Evolutionary conservation across 768 basidiomycete genomes (phyloP).

Genomic region (Filobasidium wieringae): DNA sequence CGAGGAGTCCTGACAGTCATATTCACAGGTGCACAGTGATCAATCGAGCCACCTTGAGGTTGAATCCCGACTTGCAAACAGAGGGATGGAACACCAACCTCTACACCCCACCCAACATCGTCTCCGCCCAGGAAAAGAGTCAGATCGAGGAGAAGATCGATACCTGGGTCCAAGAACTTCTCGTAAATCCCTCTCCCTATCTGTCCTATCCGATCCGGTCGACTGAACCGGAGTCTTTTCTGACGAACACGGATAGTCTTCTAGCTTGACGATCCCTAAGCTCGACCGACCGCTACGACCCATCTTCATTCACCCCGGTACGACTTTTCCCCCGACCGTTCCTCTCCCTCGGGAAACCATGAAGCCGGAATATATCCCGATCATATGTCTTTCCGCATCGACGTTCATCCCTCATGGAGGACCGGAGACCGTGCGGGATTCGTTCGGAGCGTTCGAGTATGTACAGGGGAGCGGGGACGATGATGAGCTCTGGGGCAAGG

Average conservation of each 20-base stretch:
- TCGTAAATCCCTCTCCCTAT: constrained; percentile 44
- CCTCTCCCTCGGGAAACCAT: constrained; percentile 12
- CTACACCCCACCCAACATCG: constrained; percentile 55
- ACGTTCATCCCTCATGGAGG: constrained; percentile 47
- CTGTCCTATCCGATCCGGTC: background rate
- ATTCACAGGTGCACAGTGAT: constrained; percentile 51
- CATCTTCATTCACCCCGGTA: constrained; percentile 74
- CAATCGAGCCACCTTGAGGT: constrained; percentile 49
- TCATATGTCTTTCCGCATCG: constrained; percentile 80
- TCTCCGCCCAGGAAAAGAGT: constrained; percentile 54
- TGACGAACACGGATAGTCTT: constrained; percentile 47
- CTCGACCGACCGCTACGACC: constrained; percentile 62
- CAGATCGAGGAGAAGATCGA: constrained; percentile 61
- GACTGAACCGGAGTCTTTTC: background rate
- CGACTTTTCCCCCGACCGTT: constrained; percentile 45
- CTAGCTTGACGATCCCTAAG: constrained; percentile 56
- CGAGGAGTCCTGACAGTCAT: too few species aligned
- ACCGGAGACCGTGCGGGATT: constrained; percentile 19
- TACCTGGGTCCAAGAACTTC: constrained; percentile 57
- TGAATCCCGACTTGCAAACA: constrained; percentile 20
- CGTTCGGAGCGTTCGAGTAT: constrained; percentile 62
- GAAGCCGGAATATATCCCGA: constrained; percentile 40
- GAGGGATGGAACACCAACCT: constrained; percentile 49
- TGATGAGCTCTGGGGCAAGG: constrained; percentile 78
- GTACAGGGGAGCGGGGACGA: constrained; percentile 93